Evolutionary conservation across 2,329 filamentous ascomycete genomes (phyloP), one percentile per base, ranked within the genome.

Genomic region (Anthostomella pinea): DNA sequence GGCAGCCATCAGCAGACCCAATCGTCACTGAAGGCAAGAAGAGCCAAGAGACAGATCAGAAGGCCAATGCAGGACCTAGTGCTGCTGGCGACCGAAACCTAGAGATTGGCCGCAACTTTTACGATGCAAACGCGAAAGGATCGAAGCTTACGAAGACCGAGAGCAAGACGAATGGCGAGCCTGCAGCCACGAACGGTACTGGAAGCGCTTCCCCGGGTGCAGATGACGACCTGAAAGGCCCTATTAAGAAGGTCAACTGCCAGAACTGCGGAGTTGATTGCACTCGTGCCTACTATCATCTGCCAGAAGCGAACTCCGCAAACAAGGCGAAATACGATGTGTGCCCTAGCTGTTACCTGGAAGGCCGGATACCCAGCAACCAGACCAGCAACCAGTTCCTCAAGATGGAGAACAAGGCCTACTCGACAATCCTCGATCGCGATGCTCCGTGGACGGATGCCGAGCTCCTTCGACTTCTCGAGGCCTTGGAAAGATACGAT

Each of bases 61-160:
- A 82, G 56, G 84, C 85, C 2, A 77, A 72, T 25, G 77, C 84
- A 6, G 75, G 77, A 8, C 73, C 82, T 4, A 73, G 75, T 5
- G 69, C 76, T 38, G 95, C 95, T 67, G 73, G 79, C 20, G 90
- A 95, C 52, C 74, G 93, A 42, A 96, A 94, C 58, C 76, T 95
- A n/a, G 86, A 95, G 58, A 82, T 97, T 42, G 84, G 89, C 46
- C 87, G 93, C 46, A 97, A 95, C 62, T 89, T 97, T 39, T 98
- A 96, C 66, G 91, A 98, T 56, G 81, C 87, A 41, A 89, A 85
- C 59, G 85, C 90, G 51, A 91, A 95, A 65, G 85, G 67, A 30
- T 65, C 70, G 5, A 70, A 94, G 56, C 72, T 95, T 30, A 83
- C 77, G 28, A 84, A 86, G 51, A 63, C 74, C 1, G 82, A 86